phyloP scores from a whole-genome alignment of 2,329 filamentous ascomycete species.

The Trichothecium roseum region DNA sequence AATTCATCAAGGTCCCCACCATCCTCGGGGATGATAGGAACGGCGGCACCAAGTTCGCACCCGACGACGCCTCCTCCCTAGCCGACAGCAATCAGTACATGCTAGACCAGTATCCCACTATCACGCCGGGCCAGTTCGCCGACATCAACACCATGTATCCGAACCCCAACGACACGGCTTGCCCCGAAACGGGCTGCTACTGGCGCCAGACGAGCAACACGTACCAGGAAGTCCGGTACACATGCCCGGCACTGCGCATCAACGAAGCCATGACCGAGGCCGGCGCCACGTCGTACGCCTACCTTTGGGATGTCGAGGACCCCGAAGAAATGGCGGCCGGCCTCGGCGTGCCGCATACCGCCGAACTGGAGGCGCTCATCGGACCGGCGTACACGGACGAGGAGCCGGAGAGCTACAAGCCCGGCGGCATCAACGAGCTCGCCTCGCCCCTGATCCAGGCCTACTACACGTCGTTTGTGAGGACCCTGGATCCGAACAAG shows the following conservation, averaged over 20 bases:
- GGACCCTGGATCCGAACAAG: conserved; percentile 53
- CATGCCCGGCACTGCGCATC: conserved; percentile 22
- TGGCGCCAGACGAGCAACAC: conserved; percentile 25
- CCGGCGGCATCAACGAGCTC: conserved; percentile 38
- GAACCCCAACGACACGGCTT: conserved; percentile 21
- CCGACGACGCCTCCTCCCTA: conserved; percentile 18
- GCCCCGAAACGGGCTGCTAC: conserved; percentile 20
- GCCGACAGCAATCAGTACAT: conserved; percentile 21
- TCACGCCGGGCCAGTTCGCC: conserved; percentile 18
- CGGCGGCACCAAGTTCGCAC: conserved; percentile 25
- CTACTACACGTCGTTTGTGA: conserved; percentile 69
- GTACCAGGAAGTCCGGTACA: conserved; percentile 24
- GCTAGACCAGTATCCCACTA: conserved; percentile 20
- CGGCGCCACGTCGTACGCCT: conserved; percentile 45
- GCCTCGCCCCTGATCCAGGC: conserved; percentile 53
- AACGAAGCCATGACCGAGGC: conserved; percentile 19
- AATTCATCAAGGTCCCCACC: conserved; percentile 42
- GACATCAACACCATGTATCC: conserved; percentile 24
- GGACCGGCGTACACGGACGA: conserved; percentile 44
- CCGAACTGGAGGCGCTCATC: conserved; percentile 58
- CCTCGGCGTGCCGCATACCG: conserved; percentile 55
- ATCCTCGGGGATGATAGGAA: conserved; percentile 32
- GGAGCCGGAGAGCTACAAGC: conserved; percentile 44
- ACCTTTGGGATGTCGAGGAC: conserved; percentile 60
- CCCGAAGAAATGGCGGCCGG: conserved; percentile 39